Percentiles rank a stretch among this genome's conserved stretches.
phyloP scores from a whole-genome alignment of 768 basidiomycete species.

The Asterophora lycoperdoides region DNA sequence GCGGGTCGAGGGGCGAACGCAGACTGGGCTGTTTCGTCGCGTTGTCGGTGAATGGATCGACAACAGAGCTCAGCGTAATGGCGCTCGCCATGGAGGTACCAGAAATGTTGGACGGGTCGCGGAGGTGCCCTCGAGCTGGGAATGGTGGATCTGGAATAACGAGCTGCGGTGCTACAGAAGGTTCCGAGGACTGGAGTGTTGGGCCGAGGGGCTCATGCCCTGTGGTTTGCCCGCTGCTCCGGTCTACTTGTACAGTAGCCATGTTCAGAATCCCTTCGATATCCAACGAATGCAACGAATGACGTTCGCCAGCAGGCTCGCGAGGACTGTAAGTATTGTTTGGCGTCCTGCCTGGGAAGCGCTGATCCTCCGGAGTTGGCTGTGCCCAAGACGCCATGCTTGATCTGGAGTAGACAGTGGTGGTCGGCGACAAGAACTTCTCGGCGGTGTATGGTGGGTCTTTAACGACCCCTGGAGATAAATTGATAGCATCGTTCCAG shows the following conservation, averaged over 20 bases:
- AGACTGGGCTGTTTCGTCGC: conserved; percentile 10
- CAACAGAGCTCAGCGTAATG: conserved; percentile 25
- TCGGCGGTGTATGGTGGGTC: conserved; percentile 35
- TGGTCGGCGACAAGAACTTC: conserved; percentile 26
- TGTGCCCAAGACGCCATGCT: conserved; percentile 35
- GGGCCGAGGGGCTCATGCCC: conserved; percentile 17
- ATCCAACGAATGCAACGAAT: conserved; percentile 38
- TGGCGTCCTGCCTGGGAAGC: conserved; percentile 4
- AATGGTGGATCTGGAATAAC: conserved; percentile 2
- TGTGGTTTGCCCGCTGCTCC: conserved; percentile 23
- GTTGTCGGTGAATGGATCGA: conserved; percentile 18
- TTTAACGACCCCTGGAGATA: conserved; percentile 2
- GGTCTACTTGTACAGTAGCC: conserved; percentile 36
- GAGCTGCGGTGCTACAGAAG: conserved; percentile 5
- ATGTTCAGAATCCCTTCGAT: conserved; percentile 54
- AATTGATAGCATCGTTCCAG: conserved; percentile 8
- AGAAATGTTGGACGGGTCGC: conserved; percentile 28
- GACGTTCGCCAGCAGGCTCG: conserved; percentile 13
- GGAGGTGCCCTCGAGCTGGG: conserved; percentile 22
- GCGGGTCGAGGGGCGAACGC: conserved; percentile 7
- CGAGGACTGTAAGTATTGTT: neutral
- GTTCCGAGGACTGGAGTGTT: conserved; percentile 11
- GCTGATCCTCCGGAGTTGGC: conserved; percentile 24
- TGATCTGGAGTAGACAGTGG: conserved; percentile 17
- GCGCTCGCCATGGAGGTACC: conserved; percentile 18